Base-by-base conservation (phyloP, 176 grass and related monocot genomes). In the Raddia guianensis region DNA sequence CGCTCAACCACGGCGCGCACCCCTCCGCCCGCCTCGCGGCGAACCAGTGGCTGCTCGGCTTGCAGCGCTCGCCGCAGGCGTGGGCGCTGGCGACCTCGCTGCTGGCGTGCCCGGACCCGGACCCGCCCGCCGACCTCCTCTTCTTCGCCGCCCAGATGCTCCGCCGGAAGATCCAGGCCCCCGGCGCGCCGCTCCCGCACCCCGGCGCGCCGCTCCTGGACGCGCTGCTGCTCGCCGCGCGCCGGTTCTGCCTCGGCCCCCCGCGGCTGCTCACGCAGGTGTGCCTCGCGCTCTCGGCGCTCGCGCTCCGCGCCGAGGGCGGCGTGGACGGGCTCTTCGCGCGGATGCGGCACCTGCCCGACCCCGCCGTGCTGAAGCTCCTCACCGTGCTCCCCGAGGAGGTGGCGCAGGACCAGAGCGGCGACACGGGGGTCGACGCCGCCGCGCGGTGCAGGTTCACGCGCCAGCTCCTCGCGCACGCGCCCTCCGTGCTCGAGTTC, bases 301-400 rank as follows among this genome's bases (percentile, higher is more conserved):
- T 99, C 20, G 77, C 93, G 53, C 63, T 99, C 13, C 82, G 84
- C 27, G 82, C 78, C 27, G 88, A 85, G 35, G 96, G 91, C 56
- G 88, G 78, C 27, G 80, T 90, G 21, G 92, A 91, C 49, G 84
- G 94, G 43, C 90, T 99, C 48, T 99, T 99, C 86, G 72, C 63
- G 68, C 79, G 91, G 79, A 78, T 91, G 94, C 21, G 53, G 85
- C 76, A 83, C 88, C 68, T 84, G 74, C 70, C 87, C 65, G 72
- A 74, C 47, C 71, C 89, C 54, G 84, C 90, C 16, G 86, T 93
- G 67, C 81, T 99, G 65, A 90, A 95, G 74, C 77, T 99, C 42
- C 96, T 99, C 68, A 99, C 92, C 10, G 92, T 95, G 77, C 87
- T 99, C 32, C 96, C 90, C 1, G 90, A 99, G 80, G 96, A 99